Percentiles rank a stretch among this genome's conserved stretches.
These are phyloP conservation scores for Phialocephala sp. DNA, from an alignment of 2,329 filamentous ascomycete species.

Conservation along the genomic window DNA sequence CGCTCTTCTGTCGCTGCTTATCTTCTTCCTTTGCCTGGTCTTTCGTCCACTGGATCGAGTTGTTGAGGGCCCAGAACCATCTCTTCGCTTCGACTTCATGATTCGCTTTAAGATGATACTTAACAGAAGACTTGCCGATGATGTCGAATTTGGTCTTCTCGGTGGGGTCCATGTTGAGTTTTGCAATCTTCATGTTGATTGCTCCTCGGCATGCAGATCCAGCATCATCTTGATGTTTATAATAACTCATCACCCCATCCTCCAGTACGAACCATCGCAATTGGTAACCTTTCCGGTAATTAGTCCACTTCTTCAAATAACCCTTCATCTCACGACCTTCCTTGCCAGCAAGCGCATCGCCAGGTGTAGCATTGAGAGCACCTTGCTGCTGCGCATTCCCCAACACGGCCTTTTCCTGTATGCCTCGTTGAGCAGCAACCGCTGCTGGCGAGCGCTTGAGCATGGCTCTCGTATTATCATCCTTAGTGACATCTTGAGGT, in stretches of 20 bases:
- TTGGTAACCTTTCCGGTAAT: conserved; percentile 97
- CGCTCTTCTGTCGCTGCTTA: conserved; percentile 73
- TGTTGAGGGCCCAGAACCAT: conserved; percentile 99
- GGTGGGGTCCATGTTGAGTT: conserved; percentile 92
- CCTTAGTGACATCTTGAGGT: conserved; percentile 94
- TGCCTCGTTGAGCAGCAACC: conserved; percentile 89
- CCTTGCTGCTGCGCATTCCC: conserved; percentile 68
- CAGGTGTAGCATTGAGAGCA: conserved; percentile 57
- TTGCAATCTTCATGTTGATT: conserved; percentile 98
- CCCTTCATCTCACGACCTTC: conserved; percentile 98
- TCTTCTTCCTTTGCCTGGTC: conserved; percentile 95
- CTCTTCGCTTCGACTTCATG: conserved; percentile 97
- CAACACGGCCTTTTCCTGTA: conserved; percentile 96
- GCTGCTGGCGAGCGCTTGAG: conserved; percentile 94
- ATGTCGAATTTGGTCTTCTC: conserved; percentile 99
- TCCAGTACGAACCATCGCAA: conserved; percentile 97
- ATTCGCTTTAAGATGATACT: conserved; percentile 97
- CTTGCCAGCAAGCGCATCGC: conserved; percentile 72
- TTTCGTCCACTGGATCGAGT: conserved; percentile 98
- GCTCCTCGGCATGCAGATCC: conserved; percentile 95
- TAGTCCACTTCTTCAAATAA: conserved; percentile 99
- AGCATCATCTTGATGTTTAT: conserved; percentile 98
- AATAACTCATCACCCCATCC: conserved; percentile 96
- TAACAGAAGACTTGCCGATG: conserved; percentile 96
- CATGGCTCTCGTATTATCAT: conserved; percentile 86